These are phyloP conservation scores for Arxiozyma slooffiae DNA, from an alignment of 1,139 yeast species.

Conservation along the genomic window DNA sequence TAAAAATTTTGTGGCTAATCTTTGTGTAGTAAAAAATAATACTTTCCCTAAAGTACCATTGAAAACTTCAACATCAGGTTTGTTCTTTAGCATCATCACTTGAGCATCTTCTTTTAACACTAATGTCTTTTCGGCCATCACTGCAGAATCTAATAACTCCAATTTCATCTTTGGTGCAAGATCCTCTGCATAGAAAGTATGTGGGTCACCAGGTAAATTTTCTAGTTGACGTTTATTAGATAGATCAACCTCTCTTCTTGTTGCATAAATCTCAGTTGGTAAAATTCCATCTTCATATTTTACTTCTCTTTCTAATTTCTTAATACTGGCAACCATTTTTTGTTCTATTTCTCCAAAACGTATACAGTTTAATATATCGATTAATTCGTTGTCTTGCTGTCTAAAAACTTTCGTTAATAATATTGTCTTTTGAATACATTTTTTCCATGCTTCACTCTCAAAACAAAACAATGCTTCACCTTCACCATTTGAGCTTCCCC, in stretches of 20 bases:
- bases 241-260: conserved; percentile 59
- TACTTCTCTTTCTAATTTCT: conserved; percentile 43
- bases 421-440: conserved; percentile 45
- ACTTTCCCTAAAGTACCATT: conserved; percentile 89
- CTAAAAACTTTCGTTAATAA: conserved; percentile 58
- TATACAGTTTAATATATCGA: conserved; percentile 64
- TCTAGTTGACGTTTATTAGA: conserved; percentile 54
- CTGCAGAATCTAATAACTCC: conserved; percentile 43
- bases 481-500: conserved; percentile 11
- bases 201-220: conserved; percentile 34
- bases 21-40: conserved; percentile 29
- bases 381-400: conserved; percentile 56
- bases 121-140: conserved; percentile 56
- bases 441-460: conserved; percentile 48
- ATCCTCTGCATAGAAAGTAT: conserved; percentile 44
- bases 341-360: conserved; percentile 54
- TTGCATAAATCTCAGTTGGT: conserved; percentile 74
- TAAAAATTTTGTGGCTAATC: conserved; percentile 18
- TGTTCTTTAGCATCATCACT: conserved; percentile 89
- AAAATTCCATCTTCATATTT: conserved; percentile 60
- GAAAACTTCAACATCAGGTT: conserved; percentile 66
- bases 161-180: conserved; percentile 23
- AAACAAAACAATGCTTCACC: conserved; percentile 42
- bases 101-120: conserved; percentile 75
- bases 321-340: conserved; percentile 39